Evolutionary conservation across 2,329 filamentous ascomycete genomes (phyloP), one percentile per base, ranked within the genome.

Genomic region (Colletotrichum australisinense): DNA sequence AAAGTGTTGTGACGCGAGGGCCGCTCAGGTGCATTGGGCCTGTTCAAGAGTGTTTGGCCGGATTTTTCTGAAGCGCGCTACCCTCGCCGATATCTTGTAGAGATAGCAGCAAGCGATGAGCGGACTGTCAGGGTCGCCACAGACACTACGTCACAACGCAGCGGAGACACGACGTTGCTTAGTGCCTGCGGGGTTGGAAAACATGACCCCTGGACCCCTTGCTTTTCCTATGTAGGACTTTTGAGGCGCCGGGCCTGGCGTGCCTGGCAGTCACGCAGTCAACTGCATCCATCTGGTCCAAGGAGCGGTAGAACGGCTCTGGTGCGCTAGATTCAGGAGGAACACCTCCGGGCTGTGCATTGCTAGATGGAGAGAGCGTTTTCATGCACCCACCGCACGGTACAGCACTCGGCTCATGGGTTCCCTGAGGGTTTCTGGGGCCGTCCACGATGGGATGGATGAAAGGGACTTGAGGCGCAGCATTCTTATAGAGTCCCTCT

Each of bases 101-200:
- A 28, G 32, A 49, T 49, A 46, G 9, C 12, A 46, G 9, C 12
- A 7, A 14, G n/a, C 56, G 42, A 67, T 14, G 24, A 63, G 19
- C 65, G 28, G 26, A 19, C 12, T 26, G 26, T 14, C 42, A 53
- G 30, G 53, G 16, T n/a, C 42, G 52, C 16, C 12, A 38, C 52
- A 26, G 53, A 32, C 53, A 69, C 67, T 64, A 72, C 69, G 69
- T 72, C 69, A 72, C 53, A 26, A 30, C 32, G 55, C 62, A 38
- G 60, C 5, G 26, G 46, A 38, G 12, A 24, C 32, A 9, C 8
- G 16, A 35, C 24, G 28, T 64, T 59, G 42, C 53, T 58, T 19
- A 14, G 60, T 28, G 19, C 4, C 42, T 68, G 65, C 58, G 38
- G 58, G 69, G 38, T 58, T 30, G 55, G 42, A 46, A 38, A 9